Percentiles rank a stretch among this genome's conserved stretches.
These are phyloP conservation scores for Discostella stelligeroides DNA, from an alignment of 108 stramenopile genomes.

Conservation along the genomic window DNA sequence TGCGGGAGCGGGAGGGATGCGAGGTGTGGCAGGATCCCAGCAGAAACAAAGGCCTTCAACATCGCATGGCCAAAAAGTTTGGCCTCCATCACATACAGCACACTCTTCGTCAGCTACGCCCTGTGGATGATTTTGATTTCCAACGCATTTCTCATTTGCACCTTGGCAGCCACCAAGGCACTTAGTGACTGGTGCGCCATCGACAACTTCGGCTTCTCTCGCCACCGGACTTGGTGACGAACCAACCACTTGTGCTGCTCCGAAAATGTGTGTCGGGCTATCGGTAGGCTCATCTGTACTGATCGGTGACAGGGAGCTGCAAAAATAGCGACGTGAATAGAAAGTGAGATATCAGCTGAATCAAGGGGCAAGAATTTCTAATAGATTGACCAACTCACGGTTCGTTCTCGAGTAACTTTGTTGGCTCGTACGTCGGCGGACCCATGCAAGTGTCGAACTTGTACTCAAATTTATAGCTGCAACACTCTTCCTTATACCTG, in stretches of 20 bases:
- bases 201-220: slow-evolving; percentile 15
- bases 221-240: slow-evolving; percentile 21
- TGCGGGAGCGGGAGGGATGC: slow-evolving; percentile 45
- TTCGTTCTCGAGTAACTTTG: background rate
- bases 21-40: slow-evolving; percentile 42
- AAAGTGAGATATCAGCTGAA: background rate
- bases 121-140: slow-evolving; percentile 51
- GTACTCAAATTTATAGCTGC: slow-evolving; percentile 39
- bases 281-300: slow-evolving; percentile 12
- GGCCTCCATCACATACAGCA: slow-evolving; percentile 25
- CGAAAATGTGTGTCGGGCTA: slow-evolving; percentile 25
- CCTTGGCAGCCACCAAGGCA: slow-evolving; percentile 36
- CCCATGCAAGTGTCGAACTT: slow-evolving; percentile 40
- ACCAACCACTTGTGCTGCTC: slow-evolving; percentile 22
- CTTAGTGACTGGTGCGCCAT: slow-evolving; percentile 31
- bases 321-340: background rate
- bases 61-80: slow-evolving; percentile 53
- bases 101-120: slow-evolving; percentile 35
- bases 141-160: slow-evolving; percentile 40
- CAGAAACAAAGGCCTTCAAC: slow-evolving; percentile 52
- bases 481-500: slow-evolving; percentile 46
- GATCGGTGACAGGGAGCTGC: background rate
- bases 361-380: background rate
- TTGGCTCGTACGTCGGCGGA: slow-evolving; percentile 16
- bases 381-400: background rate